These are phyloP conservation scores for Ophiosphaerella korrae DNA, from an alignment of 2,329 filamentous ascomycete species.

Conservation along the genomic window DNA sequence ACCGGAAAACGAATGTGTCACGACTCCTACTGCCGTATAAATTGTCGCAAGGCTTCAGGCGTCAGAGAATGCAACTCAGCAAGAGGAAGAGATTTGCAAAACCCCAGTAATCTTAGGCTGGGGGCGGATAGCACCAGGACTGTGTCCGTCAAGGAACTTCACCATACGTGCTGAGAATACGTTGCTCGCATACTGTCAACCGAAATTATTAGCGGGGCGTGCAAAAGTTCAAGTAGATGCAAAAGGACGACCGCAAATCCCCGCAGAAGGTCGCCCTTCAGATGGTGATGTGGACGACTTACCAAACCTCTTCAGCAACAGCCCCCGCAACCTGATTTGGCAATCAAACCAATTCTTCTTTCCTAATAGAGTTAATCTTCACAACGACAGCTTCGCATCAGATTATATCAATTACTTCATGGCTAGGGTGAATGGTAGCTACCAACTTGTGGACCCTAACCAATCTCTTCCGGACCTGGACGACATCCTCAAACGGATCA, in stretches of 20 bases:
- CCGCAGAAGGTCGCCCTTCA: background rate
- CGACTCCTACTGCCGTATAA: constrained; percentile 20
- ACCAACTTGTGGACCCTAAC: constrained; percentile 44
- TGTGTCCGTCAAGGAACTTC: constrained; percentile 9
- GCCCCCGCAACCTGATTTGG: constrained; percentile 23
- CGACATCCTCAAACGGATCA: constrained; percentile 25
- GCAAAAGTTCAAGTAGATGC: constrained; percentile 45
- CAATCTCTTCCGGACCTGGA: constrained; percentile 40
- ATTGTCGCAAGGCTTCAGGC: constrained; percentile 9
- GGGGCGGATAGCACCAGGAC: constrained; percentile 22
- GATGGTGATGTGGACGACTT: background rate
- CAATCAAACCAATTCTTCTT: constrained; percentile 35
- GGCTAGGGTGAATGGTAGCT: constrained; percentile 30
- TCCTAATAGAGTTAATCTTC: constrained; percentile 42
- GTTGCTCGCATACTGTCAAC: constrained; percentile 46
- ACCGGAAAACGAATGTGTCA: background rate
- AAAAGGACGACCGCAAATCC: constrained; percentile 33
- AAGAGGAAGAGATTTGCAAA: constrained; percentile 26
- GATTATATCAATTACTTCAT: constrained; percentile 59
- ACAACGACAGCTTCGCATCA: constrained; percentile 53
- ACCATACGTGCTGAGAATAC: constrained; percentile 13
- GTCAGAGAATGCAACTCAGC: constrained; percentile 18
- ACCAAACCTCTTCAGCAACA: constrained; percentile 27
- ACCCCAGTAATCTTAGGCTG: constrained; percentile 33
- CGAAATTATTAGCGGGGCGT: constrained; percentile 34